phyloP scores from a whole-genome alignment of 495 filamentous ascomycete species.

The Neurospora sp. region DNA sequence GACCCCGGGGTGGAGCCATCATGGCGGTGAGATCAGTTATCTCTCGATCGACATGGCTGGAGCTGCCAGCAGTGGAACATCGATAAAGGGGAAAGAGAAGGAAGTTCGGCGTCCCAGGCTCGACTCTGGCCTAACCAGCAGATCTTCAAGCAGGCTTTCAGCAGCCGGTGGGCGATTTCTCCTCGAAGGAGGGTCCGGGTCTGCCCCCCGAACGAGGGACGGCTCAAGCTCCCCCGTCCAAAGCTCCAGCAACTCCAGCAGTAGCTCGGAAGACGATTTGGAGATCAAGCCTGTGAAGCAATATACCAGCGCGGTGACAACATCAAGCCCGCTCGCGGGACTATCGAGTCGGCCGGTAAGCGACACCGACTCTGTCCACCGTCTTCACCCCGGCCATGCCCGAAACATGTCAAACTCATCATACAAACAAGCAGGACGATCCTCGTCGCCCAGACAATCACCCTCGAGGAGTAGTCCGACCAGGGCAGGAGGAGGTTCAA shows the following conservation, averaged over 20 bases:
- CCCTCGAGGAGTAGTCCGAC: constrained; percentile 1
- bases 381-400: constrained; percentile 19
- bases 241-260: constrained; percentile 24
- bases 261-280: constrained; percentile 24
- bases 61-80: not conserved
- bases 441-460: constrained; percentile 1
- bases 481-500: not conserved
- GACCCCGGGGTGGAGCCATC: constrained; percentile 19
- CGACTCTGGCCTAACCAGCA: constrained; percentile 15
- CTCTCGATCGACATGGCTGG: constrained; percentile 7
- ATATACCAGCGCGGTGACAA: not conserved
- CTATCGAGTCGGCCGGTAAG: constrained; percentile 5
- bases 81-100: constrained; percentile 21
- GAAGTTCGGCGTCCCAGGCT: constrained; percentile 19
- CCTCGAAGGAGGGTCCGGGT: not conserved
- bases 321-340: not conserved
- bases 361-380: constrained; percentile 15
- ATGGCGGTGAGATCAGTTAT: constrained; percentile 12
- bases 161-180: constrained; percentile 1
- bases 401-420: constrained; percentile 20
- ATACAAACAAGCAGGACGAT: not conserved
- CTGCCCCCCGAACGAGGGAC: constrained; percentile 2
- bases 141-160: constrained; percentile 22
- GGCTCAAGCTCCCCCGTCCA: constrained; percentile 8
- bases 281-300: constrained; percentile 20